Evolutionary conservation across 495 filamentous ascomycete species (phyloP), one percentile per base, ranked within the genome.

Genomic region (Lepidopterella palustris): DNA sequence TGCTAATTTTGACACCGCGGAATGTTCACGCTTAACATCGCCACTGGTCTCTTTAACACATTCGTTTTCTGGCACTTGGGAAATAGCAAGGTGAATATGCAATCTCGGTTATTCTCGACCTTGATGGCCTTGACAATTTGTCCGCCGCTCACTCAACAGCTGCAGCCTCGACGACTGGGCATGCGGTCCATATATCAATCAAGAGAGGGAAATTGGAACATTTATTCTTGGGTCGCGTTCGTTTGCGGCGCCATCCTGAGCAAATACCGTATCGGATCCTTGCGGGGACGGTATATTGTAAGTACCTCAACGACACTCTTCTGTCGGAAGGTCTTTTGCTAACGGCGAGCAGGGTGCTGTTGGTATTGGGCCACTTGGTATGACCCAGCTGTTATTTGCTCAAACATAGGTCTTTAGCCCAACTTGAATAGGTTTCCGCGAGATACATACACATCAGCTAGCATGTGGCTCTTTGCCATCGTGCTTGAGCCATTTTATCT

Each of bases 401-500:
- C n/a, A n/a, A n/a, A n/a, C n/a, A n/a, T n/a, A n/a, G n/a, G n/a
- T n/a, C n/a, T n/a, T n/a, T n/a, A n/a, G n/a, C n/a, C n/a, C n/a
- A n/a, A n/a, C n/a, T n/a, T n/a, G n/a, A n/a, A n/a, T n/a, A n/a
- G n/a, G 76, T 78, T 79, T 70, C 74, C 76, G 45, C 66, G 82
- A 61, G 57, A 75, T 56, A 64, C 60, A 1, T 85, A 86, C 63
- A 76, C 69, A 5, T 76, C 78, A 2, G 85, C 80, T 5, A 83
- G 76, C 45, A 70, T 77, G 10, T 85, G 79, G 77, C 74, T 87
- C 70, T 70, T 80, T 50, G 70, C 88, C 5, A 80, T 87, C 70
- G 69, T 87, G 6, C 90, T 85, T 69, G 85, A 91, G 68, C 62
- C 88, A 28, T 91, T 80, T 72, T 90, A 89, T 63, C 76, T 89